A percentile compares a stretch with the other conserved stretches of the same genome.
These are phyloP conservation scores for Macrophomina pseudophaseolina DNA, from an alignment of 2,329 filamentous ascomycete genomes.

Conservation along the genomic window DNA sequence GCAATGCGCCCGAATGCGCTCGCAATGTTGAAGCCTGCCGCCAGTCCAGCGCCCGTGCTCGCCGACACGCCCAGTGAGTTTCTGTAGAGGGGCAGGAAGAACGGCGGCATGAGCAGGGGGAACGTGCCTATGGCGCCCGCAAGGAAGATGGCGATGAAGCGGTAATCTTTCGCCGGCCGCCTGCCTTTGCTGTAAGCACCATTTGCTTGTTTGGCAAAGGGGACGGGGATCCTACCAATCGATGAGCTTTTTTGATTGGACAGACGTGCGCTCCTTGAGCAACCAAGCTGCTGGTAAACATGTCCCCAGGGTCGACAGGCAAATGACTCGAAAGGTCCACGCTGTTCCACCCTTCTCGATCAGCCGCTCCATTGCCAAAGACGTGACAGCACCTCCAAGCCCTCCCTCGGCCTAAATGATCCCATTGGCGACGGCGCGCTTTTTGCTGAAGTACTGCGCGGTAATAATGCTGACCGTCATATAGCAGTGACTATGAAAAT, in stretches of 20 bases:
- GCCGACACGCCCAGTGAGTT: slow-evolving; percentile 61
- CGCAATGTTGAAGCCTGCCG: slow-evolving; percentile 66
- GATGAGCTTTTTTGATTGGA: slow-evolving; percentile 46
- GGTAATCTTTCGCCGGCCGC: slow-evolving; percentile 58
- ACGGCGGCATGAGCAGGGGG: slow-evolving; percentile 65
- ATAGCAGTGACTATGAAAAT: slow-evolving; percentile 12
- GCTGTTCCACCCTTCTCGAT: slow-evolving; percentile 52
- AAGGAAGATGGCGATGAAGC: slow-evolving; percentile 60
- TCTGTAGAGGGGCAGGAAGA: slow-evolving; percentile 64
- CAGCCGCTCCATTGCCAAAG: slow-evolving; percentile 56
- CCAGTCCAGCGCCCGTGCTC: slow-evolving; percentile 59
- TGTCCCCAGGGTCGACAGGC: slow-evolving; percentile 58
- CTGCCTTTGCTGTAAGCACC: slow-evolving; percentile 34
- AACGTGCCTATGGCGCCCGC: slow-evolving; percentile 63
- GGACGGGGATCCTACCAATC: slow-evolving; percentile 52
- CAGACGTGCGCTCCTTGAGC: slow-evolving; percentile 54
- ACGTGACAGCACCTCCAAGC: slow-evolving; percentile 60
- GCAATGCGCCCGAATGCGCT: slow-evolving; percentile 63
- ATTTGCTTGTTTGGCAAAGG: slow-evolving; percentile 18
- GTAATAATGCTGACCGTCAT: slow-evolving; percentile 33
- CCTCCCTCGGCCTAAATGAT: slow-evolving; percentile 61
- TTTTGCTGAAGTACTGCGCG: slow-evolving; percentile 61
- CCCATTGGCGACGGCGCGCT: slow-evolving; percentile 62
- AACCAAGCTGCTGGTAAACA: slow-evolving; percentile 62
- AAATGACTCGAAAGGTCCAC: slow-evolving; percentile 61